Evolutionary conservation across 768 basidiomycete species (phyloP).

Genomic region (Suillus americanus): DNA sequence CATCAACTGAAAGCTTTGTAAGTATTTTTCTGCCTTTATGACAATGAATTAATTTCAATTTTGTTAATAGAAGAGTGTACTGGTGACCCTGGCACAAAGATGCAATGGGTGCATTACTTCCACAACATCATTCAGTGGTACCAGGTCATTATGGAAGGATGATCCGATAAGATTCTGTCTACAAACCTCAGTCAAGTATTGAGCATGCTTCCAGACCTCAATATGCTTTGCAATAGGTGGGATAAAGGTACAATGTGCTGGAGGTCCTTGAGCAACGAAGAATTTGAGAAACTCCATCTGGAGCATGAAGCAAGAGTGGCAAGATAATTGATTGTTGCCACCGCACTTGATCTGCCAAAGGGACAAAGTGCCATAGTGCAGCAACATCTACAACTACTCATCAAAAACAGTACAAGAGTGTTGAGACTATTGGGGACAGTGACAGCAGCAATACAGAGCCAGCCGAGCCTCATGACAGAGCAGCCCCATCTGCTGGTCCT

Average conservation of each 20-base stretch:
- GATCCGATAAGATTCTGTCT: background rate
- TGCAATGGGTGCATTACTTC: constrained; percentile 8
- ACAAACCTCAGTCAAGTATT: background rate
- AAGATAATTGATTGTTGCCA: background rate
- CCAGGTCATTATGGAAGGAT: background rate
- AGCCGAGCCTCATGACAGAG: too few relatives aligned
- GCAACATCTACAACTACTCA: background rate
- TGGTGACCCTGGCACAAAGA: background rate
- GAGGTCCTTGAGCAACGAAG: background rate
- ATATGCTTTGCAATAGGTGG: background rate
- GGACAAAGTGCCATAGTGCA: background rate
- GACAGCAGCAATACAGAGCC: too few relatives aligned
- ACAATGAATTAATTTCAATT: background rate
- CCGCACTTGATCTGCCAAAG: background rate
- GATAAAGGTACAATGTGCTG: background rate
- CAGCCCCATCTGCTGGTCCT: too few relatives aligned
- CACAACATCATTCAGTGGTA: background rate
- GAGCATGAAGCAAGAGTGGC: background rate
- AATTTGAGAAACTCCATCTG: background rate
- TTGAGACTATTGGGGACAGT: background rate
- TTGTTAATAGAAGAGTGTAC: background rate
- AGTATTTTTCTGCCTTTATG: background rate
- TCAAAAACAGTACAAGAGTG: background rate
- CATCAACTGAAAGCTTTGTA: background rate
- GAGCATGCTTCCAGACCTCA: background rate